Evolutionary conservation across 1,139 yeast species (phyloP).

Genomic region (Lizanozyma gosingica): DNA sequence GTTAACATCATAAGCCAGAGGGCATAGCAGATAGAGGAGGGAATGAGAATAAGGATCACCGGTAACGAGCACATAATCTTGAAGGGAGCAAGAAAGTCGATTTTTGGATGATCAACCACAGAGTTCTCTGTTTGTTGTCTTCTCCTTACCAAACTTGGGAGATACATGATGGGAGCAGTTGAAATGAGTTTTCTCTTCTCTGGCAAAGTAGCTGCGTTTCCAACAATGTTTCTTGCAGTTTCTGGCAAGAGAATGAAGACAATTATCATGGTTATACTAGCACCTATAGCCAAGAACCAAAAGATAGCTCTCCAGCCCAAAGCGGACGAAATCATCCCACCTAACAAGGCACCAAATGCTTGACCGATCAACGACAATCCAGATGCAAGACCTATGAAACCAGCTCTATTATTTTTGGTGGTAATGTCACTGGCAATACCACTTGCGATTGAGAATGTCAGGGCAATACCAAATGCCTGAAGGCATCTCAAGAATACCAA

Average conservation of each 20-base stretch:
- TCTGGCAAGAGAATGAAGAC: slow-evolving; percentile 52
- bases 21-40: slow-evolving; percentile 55
- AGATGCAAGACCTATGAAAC: slow-evolving; percentile 47
- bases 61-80: slow-evolving; percentile 17
- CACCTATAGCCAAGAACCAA: slow-evolving; percentile 60
- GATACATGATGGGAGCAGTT: slow-evolving; percentile 10
- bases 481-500: slow-evolving; percentile 51
- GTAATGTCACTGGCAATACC: slow-evolving; percentile 68
- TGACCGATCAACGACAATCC: slow-evolving; percentile 67
- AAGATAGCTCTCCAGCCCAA: slow-evolving; percentile 74
- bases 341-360: slow-evolving; percentile 69
- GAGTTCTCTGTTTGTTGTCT: background rate
- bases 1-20: slow-evolving; percentile 67
- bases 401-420: slow-evolving; percentile 53
- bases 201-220: slow-evolving; percentile 54
- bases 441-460: slow-evolving; percentile 56
- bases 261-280: slow-evolving; percentile 31
- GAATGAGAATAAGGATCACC: slow-evolving; percentile 26
- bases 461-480: slow-evolving; percentile 65
- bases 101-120: slow-evolving; percentile 14
- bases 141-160: slow-evolving; percentile 12
- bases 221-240: slow-evolving; percentile 59
- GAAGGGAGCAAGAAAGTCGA: slow-evolving; percentile 39
- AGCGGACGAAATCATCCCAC: slow-evolving; percentile 51
- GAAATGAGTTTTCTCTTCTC: background rate